Percentiles rank a stretch among this genome's conserved stretches.
Conservation (phyloP, 495 filamentous ascomycete species). For the Neurospora cerealis region DNA sequence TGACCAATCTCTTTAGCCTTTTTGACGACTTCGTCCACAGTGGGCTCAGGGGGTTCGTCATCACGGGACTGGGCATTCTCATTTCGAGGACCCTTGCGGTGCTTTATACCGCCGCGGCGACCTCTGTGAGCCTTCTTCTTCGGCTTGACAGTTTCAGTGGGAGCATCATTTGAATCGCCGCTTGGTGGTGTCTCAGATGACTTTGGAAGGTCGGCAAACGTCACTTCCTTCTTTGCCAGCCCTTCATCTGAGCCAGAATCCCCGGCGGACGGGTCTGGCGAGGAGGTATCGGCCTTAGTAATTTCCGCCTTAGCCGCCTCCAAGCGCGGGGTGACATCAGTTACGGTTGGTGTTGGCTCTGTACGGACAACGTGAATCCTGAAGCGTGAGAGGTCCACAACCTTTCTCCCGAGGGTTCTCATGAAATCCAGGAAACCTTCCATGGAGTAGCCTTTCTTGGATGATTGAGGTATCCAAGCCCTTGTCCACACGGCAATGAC, state of each 20-base stretch:
- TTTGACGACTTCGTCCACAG: slow-evolving; percentile 34
- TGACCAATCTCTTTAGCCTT: slow-evolving; percentile 35
- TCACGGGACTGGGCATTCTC: slow-evolving; percentile 33
- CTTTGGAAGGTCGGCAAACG: slow-evolving; percentile 5
- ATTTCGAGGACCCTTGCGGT: slow-evolving; percentile 44
- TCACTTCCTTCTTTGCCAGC: not conserved
- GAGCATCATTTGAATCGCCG: slow-evolving; percentile 24
- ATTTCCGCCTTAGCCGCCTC: not conserved
- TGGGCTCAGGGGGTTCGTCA: slow-evolving; percentile 23
- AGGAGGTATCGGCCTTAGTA: not conserved
- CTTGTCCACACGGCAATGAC: slow-evolving; percentile 4
- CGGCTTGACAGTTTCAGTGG: slow-evolving; percentile 32
- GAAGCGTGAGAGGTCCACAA: not conserved
- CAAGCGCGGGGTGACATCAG: not conserved
- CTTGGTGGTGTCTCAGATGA: not conserved
- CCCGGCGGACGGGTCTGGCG: not conserved
- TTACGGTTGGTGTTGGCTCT: not conserved
- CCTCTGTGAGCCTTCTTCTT: slow-evolving; percentile 82
- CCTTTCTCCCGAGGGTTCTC: not conserved
- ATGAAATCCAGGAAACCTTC: not conserved
- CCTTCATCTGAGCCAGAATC: not conserved
- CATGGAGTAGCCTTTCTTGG: not conserved
- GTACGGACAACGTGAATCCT: not conserved
- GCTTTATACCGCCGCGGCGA: slow-evolving; percentile 66
- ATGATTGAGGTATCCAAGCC: not conserved